Evolutionary conservation across 345 rosid genomes (phyloP).

Genomic region (Populus nigra): DNA sequence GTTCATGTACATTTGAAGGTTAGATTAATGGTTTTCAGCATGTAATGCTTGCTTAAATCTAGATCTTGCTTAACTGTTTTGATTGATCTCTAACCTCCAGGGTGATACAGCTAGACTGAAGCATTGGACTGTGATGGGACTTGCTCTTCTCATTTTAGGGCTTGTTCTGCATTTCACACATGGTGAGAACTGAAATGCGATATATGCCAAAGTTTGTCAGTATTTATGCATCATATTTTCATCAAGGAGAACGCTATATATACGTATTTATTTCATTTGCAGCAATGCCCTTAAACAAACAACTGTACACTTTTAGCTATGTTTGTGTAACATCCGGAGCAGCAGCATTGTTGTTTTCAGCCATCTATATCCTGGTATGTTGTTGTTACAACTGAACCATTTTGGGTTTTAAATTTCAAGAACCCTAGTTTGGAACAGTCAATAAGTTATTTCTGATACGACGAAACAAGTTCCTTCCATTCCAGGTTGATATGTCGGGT

Average conservation of each 20-base stretch:
- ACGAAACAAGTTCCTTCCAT: background rate
- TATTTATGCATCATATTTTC: background rate
- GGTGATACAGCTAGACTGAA: constrained; percentile 58
- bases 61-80: constrained; percentile 9
- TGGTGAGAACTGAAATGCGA: constrained; percentile 42
- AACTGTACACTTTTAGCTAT: constrained; percentile 75
- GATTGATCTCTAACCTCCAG: constrained; percentile 34
- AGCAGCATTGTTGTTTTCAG: constrained; percentile 71
- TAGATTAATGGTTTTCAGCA: background rate
- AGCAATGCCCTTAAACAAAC: constrained; percentile 85
- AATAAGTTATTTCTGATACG: background rate
- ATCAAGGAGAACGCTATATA: background rate
- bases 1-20: constrained; percentile 73
- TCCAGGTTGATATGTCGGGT: constrained; percentile 66
- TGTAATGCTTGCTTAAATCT: background rate
- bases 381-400: background rate
- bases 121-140: constrained; percentile 70
- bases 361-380: constrained; percentile 61
- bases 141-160: constrained; percentile 54
- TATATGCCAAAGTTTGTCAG: background rate
- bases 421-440: background rate
- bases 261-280: constrained; percentile 17
- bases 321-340: constrained; percentile 80
- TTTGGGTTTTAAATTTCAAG: background rate
- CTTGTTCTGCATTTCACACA: constrained; percentile 61